Base-by-base conservation (phyloP, 768 basidiomycete genomes). In the Terana coerulea region DNA sequence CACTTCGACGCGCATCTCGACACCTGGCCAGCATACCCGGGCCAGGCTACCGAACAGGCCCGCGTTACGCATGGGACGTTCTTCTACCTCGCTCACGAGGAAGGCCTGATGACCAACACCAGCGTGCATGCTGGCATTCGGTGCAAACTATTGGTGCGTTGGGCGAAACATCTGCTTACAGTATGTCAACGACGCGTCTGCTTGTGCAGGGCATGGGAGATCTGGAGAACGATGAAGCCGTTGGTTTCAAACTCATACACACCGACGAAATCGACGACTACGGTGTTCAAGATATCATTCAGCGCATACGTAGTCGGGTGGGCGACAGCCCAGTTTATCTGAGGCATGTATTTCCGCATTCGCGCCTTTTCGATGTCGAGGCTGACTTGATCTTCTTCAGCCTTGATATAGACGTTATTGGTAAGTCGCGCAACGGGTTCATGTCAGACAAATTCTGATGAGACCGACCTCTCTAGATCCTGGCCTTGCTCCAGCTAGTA, bases 41-140 rank as follows among this genome's bases (percentile, higher is more conserved):
- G 72, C 15, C 74, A 63, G 15, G 58, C 65, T 33, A 79, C 78
- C 19, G 77, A 75, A 34, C 84, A 83, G 65, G 84, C 81, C 42
- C 82, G 74, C 52, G 72, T 91, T 34, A 93, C 83, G 0, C 92
- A 95, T 59, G 92, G 91, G 49, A 88, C 86, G 1, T 94, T 91
- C 72, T 95, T 94, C 71, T 80, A 82, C 66, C 65, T 88, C 31
- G 93, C 93, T 0, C 75, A 77, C 22, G 77, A 88, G 59, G 88
- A 92, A 63, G 87, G 88, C 1, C 74, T 92, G 34, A 77, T 94
- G 75, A 67, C 78, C 29, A 83, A 85, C 53, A 77, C 79, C 34
- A 78, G 87, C 54, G 81, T 95, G 24, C 93, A 95, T 63, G 93
- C 85, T 8, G 91, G 93, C 3, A 86, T 95, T 54, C 75, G 91